Evolutionary conservation across 345 rosid genomes (phyloP).

Genomic region (Lumnitzera racemosa): DNA sequence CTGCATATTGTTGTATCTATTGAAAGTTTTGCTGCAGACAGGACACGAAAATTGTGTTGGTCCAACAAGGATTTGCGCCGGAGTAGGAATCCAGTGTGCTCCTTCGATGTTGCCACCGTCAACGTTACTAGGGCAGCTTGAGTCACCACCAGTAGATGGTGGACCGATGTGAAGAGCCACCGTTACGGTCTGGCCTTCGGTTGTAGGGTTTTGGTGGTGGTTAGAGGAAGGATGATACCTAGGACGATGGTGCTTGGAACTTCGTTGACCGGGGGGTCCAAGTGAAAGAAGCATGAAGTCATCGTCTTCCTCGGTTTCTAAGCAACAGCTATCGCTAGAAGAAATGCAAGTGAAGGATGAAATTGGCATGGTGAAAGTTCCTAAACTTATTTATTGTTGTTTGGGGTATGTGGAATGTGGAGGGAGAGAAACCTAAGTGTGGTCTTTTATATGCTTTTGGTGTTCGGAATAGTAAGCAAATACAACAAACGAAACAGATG

Average conservation of each 20-base stretch:
- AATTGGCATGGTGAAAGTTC: constrained; percentile 30
- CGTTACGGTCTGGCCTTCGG: constrained; percentile 41
- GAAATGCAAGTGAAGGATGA: constrained; percentile 32
- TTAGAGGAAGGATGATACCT: constrained; percentile 7
- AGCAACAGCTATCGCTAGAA: constrained; percentile 27
- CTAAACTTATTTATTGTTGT: neutral
- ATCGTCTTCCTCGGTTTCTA: constrained; percentile 42
- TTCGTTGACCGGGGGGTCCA: constrained; percentile 62
- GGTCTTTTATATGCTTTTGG: no score
- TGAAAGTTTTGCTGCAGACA: constrained; percentile 82
- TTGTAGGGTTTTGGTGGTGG: constrained; percentile 15
- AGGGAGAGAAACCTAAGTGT: no score
- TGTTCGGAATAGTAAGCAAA: no score
- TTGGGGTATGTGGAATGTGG: neutral
- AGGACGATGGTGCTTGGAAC: constrained; percentile 16
- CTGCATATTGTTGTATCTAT: constrained; percentile 95
- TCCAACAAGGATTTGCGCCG: constrained; percentile 85
- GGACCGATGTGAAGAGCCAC: constrained; percentile 71
- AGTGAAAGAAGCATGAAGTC: constrained; percentile 70
- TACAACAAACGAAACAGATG: no score
- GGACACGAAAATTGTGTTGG: constrained; percentile 90
- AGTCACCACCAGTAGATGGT: constrained; percentile 21
- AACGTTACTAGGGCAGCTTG: constrained; percentile 11
- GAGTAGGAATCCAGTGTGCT: constrained; percentile 81
- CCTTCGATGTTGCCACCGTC: constrained; percentile 4